phyloP scores from a whole-genome alignment of 345 rosid species.

The Salix dunnii region DNA sequence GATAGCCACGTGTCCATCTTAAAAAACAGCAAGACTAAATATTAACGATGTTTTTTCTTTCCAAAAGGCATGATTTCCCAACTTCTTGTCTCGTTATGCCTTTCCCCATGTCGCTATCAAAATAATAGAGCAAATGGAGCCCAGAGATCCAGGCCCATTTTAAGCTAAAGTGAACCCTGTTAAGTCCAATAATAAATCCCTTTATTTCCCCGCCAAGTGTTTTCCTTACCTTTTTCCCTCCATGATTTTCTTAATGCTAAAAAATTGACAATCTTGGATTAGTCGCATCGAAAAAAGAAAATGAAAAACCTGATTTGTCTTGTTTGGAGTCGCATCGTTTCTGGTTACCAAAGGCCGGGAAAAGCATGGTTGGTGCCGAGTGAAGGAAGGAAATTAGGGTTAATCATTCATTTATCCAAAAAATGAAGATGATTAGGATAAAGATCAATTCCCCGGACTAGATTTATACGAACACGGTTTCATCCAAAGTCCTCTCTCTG shows the following conservation, averaged over 20 bases:
- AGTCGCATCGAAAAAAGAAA: no score
- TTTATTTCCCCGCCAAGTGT: neutral
- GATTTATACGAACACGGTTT: no score
- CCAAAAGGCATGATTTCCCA: neutral
- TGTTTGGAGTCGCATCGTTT: neutral
- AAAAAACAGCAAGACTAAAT: no score
- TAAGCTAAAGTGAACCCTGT: neutral
- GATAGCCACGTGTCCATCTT: neutral
- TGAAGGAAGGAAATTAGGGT: neutral
- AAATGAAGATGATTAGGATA: neutral
- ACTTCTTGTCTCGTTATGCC: neutral
- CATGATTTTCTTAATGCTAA: neutral
- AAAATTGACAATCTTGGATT: neutral
- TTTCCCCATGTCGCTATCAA: neutral
- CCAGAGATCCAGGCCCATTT: slow-evolving; percentile 28
- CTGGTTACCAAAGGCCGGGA: neutral
- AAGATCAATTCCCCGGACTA: no score
- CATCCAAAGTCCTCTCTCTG: no score
- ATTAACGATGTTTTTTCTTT: no score
- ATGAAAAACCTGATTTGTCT: no score
- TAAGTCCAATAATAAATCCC: slow-evolving; percentile 7
- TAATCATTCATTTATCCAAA: neutral
- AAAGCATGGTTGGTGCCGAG: neutral
- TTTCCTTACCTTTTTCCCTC: neutral
- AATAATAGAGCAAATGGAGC: slow-evolving; percentile 27